These are phyloP conservation scores for Chaetomium tenue DNA, from an alignment of 495 filamentous ascomycete genomes.

Conservation along the genomic window DNA sequence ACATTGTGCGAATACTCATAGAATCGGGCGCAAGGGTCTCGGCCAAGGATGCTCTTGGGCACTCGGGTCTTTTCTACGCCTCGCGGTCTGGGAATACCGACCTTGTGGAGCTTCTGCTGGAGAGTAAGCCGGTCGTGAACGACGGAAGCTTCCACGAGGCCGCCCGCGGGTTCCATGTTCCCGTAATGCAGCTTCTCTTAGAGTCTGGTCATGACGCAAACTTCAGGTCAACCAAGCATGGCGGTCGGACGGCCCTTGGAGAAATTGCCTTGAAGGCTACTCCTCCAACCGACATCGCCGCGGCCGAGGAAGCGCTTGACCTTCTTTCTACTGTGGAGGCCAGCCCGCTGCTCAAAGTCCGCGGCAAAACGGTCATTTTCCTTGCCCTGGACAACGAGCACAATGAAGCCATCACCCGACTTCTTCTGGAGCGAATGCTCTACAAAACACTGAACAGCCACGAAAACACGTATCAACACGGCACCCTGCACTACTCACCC, in stretches of 20 bases:
- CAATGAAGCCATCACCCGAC: constrained; percentile 37
- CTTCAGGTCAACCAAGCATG: constrained; percentile 42
- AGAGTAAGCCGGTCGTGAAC: constrained; percentile 30
- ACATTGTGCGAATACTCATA: constrained; percentile 39
- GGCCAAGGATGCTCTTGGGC: constrained; percentile 39
- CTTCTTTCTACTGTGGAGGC: constrained; percentile 40
- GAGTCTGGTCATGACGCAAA: constrained; percentile 44
- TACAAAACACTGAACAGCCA: constrained; percentile 44
- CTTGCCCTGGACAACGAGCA: constrained; percentile 43
- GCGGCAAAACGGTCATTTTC: constrained; percentile 44
- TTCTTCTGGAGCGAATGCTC: constrained; percentile 35
- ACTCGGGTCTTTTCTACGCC: constrained; percentile 45
- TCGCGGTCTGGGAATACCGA: constrained; percentile 28
- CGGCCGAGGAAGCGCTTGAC: constrained; percentile 38
- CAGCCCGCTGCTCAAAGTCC: constrained; percentile 38
- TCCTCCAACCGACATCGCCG: constrained; percentile 33
- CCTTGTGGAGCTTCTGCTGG: constrained; percentile 27
- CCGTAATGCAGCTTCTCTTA: constrained; percentile 40
- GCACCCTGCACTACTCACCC: constrained; percentile 42
- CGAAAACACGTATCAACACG: constrained; percentile 43
- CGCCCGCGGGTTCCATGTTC: constrained; percentile 39
- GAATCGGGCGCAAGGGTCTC: constrained; percentile 41
- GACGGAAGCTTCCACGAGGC: constrained; percentile 49
- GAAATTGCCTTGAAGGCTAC: constrained; percentile 42
- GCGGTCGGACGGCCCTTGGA: constrained; percentile 43